Percentiles rank a stretch among this genome's conserved stretches.
Evolutionary conservation across 306 rosid species (phyloP).

Genomic region (Canavalia gladiata): DNA sequence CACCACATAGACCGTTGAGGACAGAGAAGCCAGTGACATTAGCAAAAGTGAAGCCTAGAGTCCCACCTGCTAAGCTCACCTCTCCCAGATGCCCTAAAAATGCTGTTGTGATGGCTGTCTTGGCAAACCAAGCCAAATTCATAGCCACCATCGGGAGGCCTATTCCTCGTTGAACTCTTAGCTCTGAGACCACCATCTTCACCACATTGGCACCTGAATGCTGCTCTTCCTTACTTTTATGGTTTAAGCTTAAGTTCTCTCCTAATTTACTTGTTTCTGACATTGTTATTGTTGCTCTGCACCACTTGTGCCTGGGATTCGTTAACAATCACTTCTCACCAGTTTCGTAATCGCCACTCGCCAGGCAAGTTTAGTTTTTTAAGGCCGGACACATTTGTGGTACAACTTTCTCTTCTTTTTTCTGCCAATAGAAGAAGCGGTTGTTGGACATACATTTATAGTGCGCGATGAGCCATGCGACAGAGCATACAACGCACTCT

Average conservation of each 20-base stretch:
- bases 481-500: constrained; percentile 33
- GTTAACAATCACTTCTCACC: constrained; percentile 40
- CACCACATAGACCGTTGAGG: constrained; percentile 77
- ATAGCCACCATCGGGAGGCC: constrained; percentile 78
- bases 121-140: constrained; percentile 90
- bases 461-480: constrained; percentile 58
- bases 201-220: constrained; percentile 12
- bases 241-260: constrained; percentile 48
- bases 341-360: constrained; percentile 47
- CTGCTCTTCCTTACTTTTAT: constrained; percentile 14
- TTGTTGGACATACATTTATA: constrained; percentile 49
- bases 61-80: constrained; percentile 80
- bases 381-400: constrained; percentile 35
- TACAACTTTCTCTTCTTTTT: constrained; percentile 23
- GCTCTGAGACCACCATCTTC: constrained; percentile 58
- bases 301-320: constrained; percentile 1
- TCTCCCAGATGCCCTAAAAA: constrained; percentile 82
- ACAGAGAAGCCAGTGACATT: constrained; percentile 94
- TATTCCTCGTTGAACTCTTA: constrained; percentile 64
- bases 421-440: constrained; percentile 51
- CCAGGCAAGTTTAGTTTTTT: constrained; percentile 21
- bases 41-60: constrained; percentile 88
- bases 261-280: constrained; percentile 51
- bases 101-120: constrained; percentile 78
- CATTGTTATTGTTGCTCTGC: constrained; percentile 51